Evolutionary conservation across 2,329 filamentous ascomycete genomes (phyloP).

Genomic region (Trichophyton simii): DNA sequence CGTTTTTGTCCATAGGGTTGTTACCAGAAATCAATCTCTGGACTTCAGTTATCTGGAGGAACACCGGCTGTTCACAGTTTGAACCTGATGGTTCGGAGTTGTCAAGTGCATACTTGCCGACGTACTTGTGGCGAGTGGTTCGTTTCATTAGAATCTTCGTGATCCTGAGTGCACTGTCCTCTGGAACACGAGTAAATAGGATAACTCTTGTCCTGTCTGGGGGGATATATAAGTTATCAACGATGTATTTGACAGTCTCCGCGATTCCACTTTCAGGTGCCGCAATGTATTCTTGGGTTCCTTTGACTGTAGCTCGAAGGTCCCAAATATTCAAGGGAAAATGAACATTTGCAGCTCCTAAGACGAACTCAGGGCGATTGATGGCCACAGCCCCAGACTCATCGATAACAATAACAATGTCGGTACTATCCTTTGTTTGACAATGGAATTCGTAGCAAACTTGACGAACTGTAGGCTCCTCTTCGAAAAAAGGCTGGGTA

Average conservation of each 20-base stretch:
- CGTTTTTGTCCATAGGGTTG: conserved; percentile 14
- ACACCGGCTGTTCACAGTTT: conserved; percentile 16
- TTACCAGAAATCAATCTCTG: conserved; percentile 25
- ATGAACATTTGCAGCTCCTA: conserved; percentile 29
- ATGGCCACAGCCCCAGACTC: conserved; percentile 22
- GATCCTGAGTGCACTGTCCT: conserved; percentile 17
- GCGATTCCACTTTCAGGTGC: conserved; percentile 18
- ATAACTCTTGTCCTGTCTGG: conserved; percentile 18
- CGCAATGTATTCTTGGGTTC: conserved; percentile 17
- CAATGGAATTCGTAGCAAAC: conserved; percentile 32
- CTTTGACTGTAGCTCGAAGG: conserved; percentile 23
- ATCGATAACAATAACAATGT: conserved; percentile 24
- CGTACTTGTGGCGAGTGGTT: conserved; percentile 21
- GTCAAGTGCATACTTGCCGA: conserved; percentile 2
- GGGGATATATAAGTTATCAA: conserved; percentile 24
- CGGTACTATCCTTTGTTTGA: conserved; percentile 19
- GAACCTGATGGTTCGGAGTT: not conserved
- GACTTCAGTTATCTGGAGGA: conserved; percentile 27
- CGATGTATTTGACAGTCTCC: conserved; percentile 21
- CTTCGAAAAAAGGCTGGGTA: not conserved
- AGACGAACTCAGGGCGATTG: conserved; percentile 16
- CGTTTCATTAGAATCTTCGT: conserved; percentile 26
- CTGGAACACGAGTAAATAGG: conserved; percentile 20
- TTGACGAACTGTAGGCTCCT: not conserved
- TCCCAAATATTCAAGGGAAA: conserved; percentile 31